Base-by-base conservation (phyloP, 1,284 basidiomycete species). In the Marasmius tenuissimus region DNA sequence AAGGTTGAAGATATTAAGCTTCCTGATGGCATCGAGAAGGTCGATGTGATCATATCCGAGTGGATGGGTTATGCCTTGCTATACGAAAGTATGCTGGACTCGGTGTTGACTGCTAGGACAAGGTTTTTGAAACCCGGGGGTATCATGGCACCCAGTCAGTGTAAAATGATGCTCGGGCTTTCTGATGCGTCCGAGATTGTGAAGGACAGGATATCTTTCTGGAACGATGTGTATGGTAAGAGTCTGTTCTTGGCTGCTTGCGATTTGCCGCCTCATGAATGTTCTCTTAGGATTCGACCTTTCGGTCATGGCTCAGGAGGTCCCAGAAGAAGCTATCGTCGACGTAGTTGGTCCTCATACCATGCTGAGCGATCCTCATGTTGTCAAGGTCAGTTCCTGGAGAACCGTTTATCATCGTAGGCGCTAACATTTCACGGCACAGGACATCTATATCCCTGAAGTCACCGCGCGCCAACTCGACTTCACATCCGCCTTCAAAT, bases 71-170 rank as follows among this genome's bases (percentile, higher is more conserved):
- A 96, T 71, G 92, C 91, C 39, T 80, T 96, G 27, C 82, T 97
- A 22, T 98, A 98, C 75, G 97, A 99, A 76, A 94, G 92, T 51
- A 98, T 98, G 97, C 84, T 98, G 27, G 96, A 98, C 73, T 97
- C 95, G 0, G 97, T 98, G 6, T 79, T 99, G 10, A 78, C 81
- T 61, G 96, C 96, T 0, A 84, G 96, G 27, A 94, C 97, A 72
- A 84, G 88, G 16, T 98, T 95, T 78, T 81, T 98, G 49, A 80
- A 78, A 74, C 7, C 82, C 76, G 0, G 47, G 4, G 96, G 96
- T 0, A 77, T 98, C n/a, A 89, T 99, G 85, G 95, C 91, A 0
- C 97, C 97, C 0, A 94, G 91, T 67, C 93, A 98, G 70, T 93
- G 89, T 63, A 85, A 88, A 65, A 93, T 99, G 78, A 87, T 93